Evolutionary conservation across 1,139 yeast genomes (phyloP).

Genomic region (Sugiyamaella neomexicana): DNA sequence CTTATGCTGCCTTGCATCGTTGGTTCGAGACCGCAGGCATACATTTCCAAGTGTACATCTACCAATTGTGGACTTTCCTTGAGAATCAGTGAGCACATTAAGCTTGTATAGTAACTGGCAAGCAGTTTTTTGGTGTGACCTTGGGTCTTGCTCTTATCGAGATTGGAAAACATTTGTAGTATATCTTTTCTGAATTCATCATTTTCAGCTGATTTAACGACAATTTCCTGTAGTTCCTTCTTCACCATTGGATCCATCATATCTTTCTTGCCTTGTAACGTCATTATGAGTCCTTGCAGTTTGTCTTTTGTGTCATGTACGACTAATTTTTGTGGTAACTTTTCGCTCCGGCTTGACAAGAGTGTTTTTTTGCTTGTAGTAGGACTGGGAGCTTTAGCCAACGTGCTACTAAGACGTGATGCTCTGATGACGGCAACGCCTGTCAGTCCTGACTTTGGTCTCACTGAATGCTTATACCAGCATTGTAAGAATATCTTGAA

Average conservation of each 20-base stretch:
- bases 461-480: too few relatives aligned
- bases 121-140: neutral
- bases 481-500: too few relatives aligned
- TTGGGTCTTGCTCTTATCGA: neutral
- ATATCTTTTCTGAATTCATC: neutral
- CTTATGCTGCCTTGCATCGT: neutral
- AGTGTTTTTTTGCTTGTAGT: too few relatives aligned
- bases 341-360: too few relatives aligned
- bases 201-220: neutral
- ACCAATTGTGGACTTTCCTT: conserved; percentile 9
- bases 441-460: neutral
- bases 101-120: conserved; percentile 4
- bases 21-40: neutral
- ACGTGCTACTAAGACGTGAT: too few relatives aligned
- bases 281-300: neutral
- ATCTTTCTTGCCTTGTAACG: neutral
- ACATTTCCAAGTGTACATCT: conserved; percentile 12
- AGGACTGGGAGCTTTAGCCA: too few relatives aligned
- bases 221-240: conserved; percentile 3
- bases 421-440: too few relatives aligned
- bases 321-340: neutral
- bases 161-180: neutral
- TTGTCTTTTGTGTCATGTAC: neutral
- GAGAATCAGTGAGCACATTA: conserved; percentile 4
- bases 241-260: neutral